These are phyloP conservation scores for Candida ortonii DNA, from an alignment of 805 yeast genomes.

Conservation along the genomic window DNA sequence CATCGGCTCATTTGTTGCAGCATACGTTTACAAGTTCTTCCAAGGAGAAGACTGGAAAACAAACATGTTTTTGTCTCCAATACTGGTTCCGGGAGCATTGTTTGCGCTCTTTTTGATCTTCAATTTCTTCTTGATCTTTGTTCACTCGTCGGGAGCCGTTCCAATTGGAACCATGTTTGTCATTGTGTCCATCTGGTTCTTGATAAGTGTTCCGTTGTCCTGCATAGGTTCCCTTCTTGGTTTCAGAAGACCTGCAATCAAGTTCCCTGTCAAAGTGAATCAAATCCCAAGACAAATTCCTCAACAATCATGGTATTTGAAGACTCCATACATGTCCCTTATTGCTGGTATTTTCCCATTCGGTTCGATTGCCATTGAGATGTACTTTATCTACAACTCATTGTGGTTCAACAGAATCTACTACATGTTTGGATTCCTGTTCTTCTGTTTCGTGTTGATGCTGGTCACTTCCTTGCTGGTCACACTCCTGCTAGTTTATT, in stretches of 20 bases:
- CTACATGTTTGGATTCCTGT: conserved; percentile 97
- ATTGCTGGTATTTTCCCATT: conserved; percentile 92
- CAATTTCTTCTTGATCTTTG: conserved; percentile 78
- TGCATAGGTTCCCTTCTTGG: conserved; percentile 80
- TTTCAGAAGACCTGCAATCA: conserved; percentile 46
- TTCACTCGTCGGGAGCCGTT: conserved; percentile 87
- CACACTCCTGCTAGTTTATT: conserved; percentile 76
- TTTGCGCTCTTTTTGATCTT: conserved; percentile 62
- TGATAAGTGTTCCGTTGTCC: conserved; percentile 81
- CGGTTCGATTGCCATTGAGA: conserved; percentile 90
- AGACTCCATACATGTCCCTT: conserved; percentile 61
- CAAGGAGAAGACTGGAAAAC: conserved; percentile 90
- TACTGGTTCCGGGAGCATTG: conserved; percentile 77
- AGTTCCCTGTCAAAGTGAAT: conserved; percentile 78
- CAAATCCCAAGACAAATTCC: conserved; percentile 98
- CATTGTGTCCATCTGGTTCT: conserved; percentile 78
- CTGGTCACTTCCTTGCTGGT: conserved; percentile 76
- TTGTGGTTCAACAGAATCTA: conserved; percentile 91
- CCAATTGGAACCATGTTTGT: conserved; percentile 89
- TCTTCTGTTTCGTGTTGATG: conserved; percentile 84
- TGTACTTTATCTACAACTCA: conserved; percentile 87
- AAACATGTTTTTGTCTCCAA: conserved; percentile 79
- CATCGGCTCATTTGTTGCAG: conserved; percentile 84
- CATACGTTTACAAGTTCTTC: conserved; percentile 80
- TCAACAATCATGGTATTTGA: conserved; percentile 79